These are phyloP conservation scores for Neofusicoccum kwambonambiense DNA, from an alignment of 2,329 filamentous ascomycete species.

Conservation along the genomic window DNA sequence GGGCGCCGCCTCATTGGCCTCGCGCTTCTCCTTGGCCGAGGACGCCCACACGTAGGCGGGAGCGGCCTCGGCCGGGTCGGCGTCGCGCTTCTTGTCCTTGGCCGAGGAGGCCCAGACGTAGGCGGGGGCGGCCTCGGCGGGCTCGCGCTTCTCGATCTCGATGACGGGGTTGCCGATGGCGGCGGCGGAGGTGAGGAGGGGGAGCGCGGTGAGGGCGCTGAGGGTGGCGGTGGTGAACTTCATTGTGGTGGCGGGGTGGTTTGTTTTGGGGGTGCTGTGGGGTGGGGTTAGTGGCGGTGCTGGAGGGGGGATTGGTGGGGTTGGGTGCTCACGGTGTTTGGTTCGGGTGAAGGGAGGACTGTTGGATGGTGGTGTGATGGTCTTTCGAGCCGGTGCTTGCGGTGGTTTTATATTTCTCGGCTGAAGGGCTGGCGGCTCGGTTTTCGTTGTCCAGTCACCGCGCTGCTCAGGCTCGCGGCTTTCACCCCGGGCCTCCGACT, in stretches of 20 bases:
- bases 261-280: too few relatives aligned
- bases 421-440: not conserved
- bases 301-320: not conserved
- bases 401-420: not conserved
- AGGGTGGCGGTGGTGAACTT: not conserved
- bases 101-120: not conserved
- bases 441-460: too few relatives aligned
- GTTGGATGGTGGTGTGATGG: not conserved
- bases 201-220: not conserved
- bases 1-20: too few relatives aligned
- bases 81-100: not conserved
- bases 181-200: not conserved
- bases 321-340: not conserved
- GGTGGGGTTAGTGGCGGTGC: not conserved
- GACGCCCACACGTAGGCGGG: not conserved
- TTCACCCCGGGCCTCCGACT: too few relatives aligned
- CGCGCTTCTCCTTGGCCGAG: not conserved
- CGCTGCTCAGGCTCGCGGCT: too few relatives aligned
- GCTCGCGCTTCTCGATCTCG: not conserved
- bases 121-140: not conserved
- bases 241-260: not conserved
- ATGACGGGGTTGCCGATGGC: not conserved
- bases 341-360: too few relatives aligned
- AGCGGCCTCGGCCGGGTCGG: not conserved
- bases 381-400: not conserved